A percentile compares a stretch with the other conserved stretches of the same genome.
Evolutionary conservation across 139 green algal species (phyloP).

Genomic region (Volvox africanus): DNA sequence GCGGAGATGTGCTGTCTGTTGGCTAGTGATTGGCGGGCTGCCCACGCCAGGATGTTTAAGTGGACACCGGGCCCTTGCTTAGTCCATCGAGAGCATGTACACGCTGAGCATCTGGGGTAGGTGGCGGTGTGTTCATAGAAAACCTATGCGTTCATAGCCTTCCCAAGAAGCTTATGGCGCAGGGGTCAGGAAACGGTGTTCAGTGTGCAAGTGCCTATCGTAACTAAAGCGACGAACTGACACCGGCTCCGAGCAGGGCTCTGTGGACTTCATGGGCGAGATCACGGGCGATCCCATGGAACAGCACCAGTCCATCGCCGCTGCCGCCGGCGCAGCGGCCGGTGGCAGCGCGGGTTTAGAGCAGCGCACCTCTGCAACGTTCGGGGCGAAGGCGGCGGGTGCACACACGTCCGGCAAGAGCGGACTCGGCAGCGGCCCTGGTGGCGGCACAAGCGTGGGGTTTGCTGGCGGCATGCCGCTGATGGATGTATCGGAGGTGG

Average conservation of each 20-base stretch:
- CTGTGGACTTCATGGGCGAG: constrained; percentile 41
- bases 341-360: background rate
- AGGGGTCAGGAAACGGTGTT: no score
- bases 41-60: no score
- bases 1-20: no score
- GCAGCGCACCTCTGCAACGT: background rate
- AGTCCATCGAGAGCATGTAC: no score
- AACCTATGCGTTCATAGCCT: no score
- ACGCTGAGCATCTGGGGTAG: no score
- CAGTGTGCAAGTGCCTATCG: no score
- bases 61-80: no score
- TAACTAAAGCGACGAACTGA: no score
- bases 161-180: no score
- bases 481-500: background rate
- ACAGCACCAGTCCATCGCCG: background rate
- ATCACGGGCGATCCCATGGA: background rate
- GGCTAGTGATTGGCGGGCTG: no score
- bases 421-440: background rate
- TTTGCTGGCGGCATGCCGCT: background rate
- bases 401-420: background rate
- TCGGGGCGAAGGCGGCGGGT: background rate
- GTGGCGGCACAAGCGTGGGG: background rate
- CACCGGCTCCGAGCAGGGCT: background rate
- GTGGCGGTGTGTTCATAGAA: no score
- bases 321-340: background rate